phyloP scores from a whole-genome alignment of 768 basidiomycete species.

The Amanita inopinata region DNA sequence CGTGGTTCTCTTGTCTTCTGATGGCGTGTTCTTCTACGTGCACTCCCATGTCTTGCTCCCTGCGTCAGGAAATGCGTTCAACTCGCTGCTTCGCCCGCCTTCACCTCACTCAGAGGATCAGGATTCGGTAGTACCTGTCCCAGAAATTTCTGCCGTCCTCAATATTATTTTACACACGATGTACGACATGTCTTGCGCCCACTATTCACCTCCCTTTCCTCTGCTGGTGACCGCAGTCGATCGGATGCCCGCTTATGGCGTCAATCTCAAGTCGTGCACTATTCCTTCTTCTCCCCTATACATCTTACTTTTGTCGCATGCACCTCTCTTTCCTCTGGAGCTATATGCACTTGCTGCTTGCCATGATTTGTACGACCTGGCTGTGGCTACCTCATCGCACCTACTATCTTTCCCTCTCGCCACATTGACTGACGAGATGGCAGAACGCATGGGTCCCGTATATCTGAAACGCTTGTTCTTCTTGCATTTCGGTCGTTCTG shows the following conservation, averaged over 20 bases:
- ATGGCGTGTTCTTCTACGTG: slow-evolving; percentile 80
- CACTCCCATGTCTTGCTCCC: slow-evolving; percentile 49
- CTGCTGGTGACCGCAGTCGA: slow-evolving; percentile 47
- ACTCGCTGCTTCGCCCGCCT: slow-evolving; percentile 40
- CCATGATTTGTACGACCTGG: slow-evolving; percentile 61
- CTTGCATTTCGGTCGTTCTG: slow-evolving; percentile 72
- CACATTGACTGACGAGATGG: slow-evolving; percentile 61
- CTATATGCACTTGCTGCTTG: slow-evolving; percentile 64
- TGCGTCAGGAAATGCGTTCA: slow-evolving; percentile 58
- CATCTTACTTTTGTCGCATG: slow-evolving; percentile 52
- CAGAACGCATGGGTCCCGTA: slow-evolving; percentile 57
- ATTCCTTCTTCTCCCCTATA: slow-evolving; percentile 46
- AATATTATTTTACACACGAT: slow-evolving; percentile 67
- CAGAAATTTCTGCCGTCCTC: slow-evolving; percentile 50
- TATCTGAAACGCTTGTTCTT: slow-evolving; percentile 80
- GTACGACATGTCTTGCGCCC: slow-evolving; percentile 64
- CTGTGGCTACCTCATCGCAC: slow-evolving; percentile 65
- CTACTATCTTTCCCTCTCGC: slow-evolving; percentile 64
- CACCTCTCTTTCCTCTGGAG: slow-evolving; percentile 60
- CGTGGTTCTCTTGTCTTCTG: slow-evolving; percentile 56
- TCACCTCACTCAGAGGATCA: slow-evolving; percentile 29
- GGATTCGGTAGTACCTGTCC: slow-evolving; percentile 42
- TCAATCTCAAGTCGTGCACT: slow-evolving; percentile 38
- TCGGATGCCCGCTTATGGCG: slow-evolving; percentile 49
- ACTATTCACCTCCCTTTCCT: slow-evolving; percentile 62